Percentiles rank a stretch among this genome's conserved stretches.
These are phyloP conservation scores for Aquanectria penicillioides DNA, from an alignment of 2,329 filamentous ascomycete species.

Conservation along the genomic window DNA sequence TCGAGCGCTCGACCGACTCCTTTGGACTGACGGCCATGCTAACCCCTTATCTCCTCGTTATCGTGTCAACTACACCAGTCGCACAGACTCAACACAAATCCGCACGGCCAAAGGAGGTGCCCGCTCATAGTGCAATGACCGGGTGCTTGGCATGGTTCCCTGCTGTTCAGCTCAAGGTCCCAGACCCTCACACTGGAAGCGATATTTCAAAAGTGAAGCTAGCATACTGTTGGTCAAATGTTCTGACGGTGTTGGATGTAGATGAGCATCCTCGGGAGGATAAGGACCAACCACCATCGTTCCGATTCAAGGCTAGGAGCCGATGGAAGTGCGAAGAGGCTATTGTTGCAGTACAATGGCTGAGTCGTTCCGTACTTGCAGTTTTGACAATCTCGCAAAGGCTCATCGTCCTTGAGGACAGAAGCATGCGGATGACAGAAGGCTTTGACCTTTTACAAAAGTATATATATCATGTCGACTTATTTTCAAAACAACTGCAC, in stretches of 20 bases:
- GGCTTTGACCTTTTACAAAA: constrained; percentile 92
- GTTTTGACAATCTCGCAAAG: constrained; percentile 95
- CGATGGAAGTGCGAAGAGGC: constrained; percentile 95
- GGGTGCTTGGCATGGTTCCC: constrained; percentile 98
- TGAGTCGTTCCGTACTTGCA: constrained; percentile 90
- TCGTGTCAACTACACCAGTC: constrained; percentile 95
- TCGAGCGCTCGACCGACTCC: constrained; percentile 85
- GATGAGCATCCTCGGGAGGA: constrained; percentile 76
- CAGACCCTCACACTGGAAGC: constrained; percentile 72
- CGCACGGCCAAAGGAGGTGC: constrained; percentile 88
- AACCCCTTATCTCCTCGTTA: constrained; percentile 93
- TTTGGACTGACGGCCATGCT: constrained; percentile 95
- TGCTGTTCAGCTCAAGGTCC: constrained; percentile 87
- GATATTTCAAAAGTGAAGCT: constrained; percentile 84
- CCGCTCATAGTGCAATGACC: constrained; percentile 89
- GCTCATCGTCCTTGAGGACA: constrained; percentile 91
- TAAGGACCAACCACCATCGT: constrained; percentile 78
- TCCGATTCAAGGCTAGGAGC: constrained; percentile 84
- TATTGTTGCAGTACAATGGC: constrained; percentile 96
- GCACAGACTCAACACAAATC: constrained; percentile 97
- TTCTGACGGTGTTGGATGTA: constrained; percentile 92
- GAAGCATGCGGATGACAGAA: constrained; percentile 89
- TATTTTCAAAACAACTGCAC: constrained; percentile 89
- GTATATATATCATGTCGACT: constrained; percentile 89
- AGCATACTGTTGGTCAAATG: constrained; percentile 98